These are phyloP conservation scores for Avena sativa DNA, from an alignment of 176 grass and related monocot species.

Conservation along the genomic window DNA sequence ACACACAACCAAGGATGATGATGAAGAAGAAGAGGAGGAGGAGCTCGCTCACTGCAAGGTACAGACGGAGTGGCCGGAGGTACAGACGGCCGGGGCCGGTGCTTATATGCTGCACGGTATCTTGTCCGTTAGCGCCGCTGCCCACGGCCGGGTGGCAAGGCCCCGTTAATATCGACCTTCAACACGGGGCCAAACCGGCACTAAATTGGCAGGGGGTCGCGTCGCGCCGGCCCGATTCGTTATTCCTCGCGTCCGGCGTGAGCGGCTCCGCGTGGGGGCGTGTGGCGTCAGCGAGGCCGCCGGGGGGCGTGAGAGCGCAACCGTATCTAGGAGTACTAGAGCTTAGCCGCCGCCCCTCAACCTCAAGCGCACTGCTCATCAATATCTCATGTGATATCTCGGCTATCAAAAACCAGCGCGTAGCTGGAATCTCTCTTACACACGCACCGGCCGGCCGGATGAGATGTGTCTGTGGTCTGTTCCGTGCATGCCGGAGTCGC, in stretches of 20 bases:
- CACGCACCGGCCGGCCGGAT: neutral
- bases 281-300: constrained; percentile 17
- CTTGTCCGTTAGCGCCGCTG: constrained; percentile 56
- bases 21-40: neutral
- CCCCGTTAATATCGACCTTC: neutral
- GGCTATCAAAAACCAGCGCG: neutral
- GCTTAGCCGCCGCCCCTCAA: neutral
- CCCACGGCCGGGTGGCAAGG: constrained; percentile 27
- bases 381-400: neutral
- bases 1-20: neutral
- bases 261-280: too few species aligned
- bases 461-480: neutral
- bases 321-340: neutral
- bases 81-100: neutral
- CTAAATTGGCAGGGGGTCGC: neutral
- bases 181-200: neutral
- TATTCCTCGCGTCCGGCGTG: constrained; percentile 54
- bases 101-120: constrained; percentile 53
- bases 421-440: neutral
- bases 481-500: neutral
- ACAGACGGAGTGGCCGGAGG: neutral
- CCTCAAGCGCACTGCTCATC: constrained; percentile 13
- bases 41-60: neutral
- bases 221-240: constrained; percentile 33
- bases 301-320: neutral